Evolutionary conservation across 202 grass and related monocot genomes (phyloP), one percentile per base, ranked within the genome.

Genomic region (Bolboschoenoplectus hybrid): DNA sequence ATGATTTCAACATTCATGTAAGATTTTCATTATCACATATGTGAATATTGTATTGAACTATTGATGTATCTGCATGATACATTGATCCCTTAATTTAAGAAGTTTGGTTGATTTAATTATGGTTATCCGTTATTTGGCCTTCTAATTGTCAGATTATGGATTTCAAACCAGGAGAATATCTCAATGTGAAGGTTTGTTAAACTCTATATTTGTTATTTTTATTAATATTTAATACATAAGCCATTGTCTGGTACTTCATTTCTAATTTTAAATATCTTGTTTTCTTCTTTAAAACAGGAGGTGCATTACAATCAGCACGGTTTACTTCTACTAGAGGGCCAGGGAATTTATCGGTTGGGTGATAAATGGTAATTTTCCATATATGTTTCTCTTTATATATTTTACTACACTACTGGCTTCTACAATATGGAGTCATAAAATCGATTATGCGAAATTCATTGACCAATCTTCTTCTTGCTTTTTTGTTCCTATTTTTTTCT

Each of bases 221-320:
- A 72, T 79, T 89, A 74, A 38, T 1, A 83, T 49, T 14, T 70
- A 75, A 47, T 34, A 12, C 84, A 78, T 17, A 64, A 32, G 32
- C 10, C 63, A 63, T 41, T 26, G 68, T 77, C 3, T 65, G 9
- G 12, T 38, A n/a, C 63, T 44, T 66, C 60, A 80, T n/a, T 84
- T 36, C 51, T 74, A 16, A 11, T 62, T 80, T 6, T 41, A 69
- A 58, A 64, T 74, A 49, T 87, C 12, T 64, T 88, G 3, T 82
- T 78, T 90, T 86, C 0, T 90, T 85, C 0, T 64, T 75, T 89
- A 53, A 85, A 81, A 65, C 57, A 98, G 96, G 93, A 96, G 82
- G 93, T 98, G 88, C 96, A 98, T 88, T 98, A 98, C 83, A 98
- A 96, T 96, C 96, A 98, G 80, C 96, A 98, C 72, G 96, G 93